Base-by-base conservation (phyloP, 495 filamentous ascomycete species). In the Penicillium canariense region DNA sequence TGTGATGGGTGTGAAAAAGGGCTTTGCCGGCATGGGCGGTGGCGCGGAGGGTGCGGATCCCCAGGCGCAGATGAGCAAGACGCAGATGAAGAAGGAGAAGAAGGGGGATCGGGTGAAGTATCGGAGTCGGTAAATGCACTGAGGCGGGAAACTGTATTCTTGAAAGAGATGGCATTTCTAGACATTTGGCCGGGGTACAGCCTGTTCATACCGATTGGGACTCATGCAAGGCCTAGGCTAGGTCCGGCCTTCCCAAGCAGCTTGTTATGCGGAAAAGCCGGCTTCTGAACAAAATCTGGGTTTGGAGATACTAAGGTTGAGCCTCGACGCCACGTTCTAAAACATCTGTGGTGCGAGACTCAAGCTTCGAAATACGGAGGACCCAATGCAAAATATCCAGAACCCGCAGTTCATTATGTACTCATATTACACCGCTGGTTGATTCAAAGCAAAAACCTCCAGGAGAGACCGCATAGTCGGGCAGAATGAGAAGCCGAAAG, bases 21-120 rank as follows among this genome's bases (percentile, higher is more conserved):
- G 85, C 26, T 82, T 90, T 73, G 82, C 84, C 28, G 82, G 83
- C 20, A 64, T 84, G 71, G 69, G 63, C 57, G 69, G 70, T 57
- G 61, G 64, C 34, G 58, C 26, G 67, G 61, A 10, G 35, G 46
- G 59, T 4, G 43, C 62, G 47, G 44, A 51, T 50, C 25, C 53
- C 27, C 50, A 62, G 34, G 74, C 59, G 14, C 59, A 70, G 10
- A 68, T 72, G 58, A 86, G 83, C 58, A 86, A 85, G 66, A 75
- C 80, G 57, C 81, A 85, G 69, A 73, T 80, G 72, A 86, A 85
- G 71, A 71, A 80, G 61, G 83, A 84, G 70, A 85, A 84, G 65
- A 70, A 81, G 38, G 81, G 82, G 12, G 79, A 75, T 10, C 68
- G 69, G 30, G 58, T 75, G 40, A 72, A 77, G 62, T 73, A 79